Conservation (phyloP, 331 rosid species). For the Rhamnella rubrinervis region DNA sequence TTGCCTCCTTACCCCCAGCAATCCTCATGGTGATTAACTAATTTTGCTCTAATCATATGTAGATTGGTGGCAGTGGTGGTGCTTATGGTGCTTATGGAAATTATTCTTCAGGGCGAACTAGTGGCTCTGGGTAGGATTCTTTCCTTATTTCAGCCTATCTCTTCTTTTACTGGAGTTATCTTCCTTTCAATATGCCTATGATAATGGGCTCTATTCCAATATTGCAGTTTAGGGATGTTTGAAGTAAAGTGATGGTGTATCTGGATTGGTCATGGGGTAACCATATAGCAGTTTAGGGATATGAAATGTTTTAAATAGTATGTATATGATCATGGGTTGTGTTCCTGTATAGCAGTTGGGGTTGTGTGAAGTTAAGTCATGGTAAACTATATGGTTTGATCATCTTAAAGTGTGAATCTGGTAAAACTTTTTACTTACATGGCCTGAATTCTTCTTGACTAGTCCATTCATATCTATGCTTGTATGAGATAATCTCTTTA, state of each 20-base stretch:
- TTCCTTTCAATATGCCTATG: neutral
- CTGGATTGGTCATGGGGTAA: too few species aligned
- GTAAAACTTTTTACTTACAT: too few species aligned
- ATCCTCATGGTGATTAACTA: neutral
- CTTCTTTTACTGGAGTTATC: neutral
- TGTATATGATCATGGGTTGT: neutral
- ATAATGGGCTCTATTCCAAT: neutral
- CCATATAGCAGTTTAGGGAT: too few species aligned
- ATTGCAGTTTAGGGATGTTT: too few species aligned
- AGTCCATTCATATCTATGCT: too few species aligned
- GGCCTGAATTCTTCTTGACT: too few species aligned
- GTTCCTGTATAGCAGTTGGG: too few species aligned
- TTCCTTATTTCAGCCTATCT: constrained; percentile 13
- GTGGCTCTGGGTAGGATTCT: constrained; percentile 77
- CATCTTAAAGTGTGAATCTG: too few species aligned
- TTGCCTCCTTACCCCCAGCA: neutral
- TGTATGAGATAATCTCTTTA: too few species aligned
- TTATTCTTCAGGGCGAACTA: constrained; percentile 72
- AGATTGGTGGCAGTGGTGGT: constrained; percentile 67
- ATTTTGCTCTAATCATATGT: constrained; percentile 30
- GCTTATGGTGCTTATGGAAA: constrained; percentile 90
- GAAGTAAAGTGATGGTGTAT: too few species aligned
- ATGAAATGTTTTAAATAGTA: neutral
- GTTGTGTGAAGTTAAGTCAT: too few species aligned
- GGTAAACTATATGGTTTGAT: too few species aligned